Conservation (phyloP, 257 asterid genomes). For the Ophiorrhiza pumila region DNA sequence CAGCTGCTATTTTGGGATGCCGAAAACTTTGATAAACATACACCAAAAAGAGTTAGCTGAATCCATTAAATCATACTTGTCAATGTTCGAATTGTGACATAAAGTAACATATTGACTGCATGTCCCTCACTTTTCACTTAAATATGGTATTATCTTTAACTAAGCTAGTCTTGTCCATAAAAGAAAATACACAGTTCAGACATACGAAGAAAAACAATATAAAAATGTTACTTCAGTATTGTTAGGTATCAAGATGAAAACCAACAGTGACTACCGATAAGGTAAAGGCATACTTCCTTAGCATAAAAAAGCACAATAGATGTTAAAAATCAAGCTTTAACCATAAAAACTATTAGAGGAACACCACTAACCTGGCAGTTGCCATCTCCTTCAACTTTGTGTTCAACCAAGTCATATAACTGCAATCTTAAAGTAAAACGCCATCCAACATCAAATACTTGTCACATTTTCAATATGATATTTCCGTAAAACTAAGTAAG, state of each 20-base stretch:
- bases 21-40: neutral
- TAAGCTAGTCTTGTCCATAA: neutral
- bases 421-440: conserved; percentile 63
- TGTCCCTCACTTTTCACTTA: neutral
- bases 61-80: neutral
- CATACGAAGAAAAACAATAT: neutral
- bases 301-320: neutral
- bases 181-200: neutral
- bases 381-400: conserved; percentile 95
- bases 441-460: conserved; percentile 22
- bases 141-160: neutral
- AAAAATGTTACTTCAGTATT: neutral
- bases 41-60: neutral
- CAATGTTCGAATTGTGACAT: neutral
- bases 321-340: neutral
- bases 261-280: neutral
- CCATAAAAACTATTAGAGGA: conserved; percentile 3
- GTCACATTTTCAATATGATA: conserved; percentile 13
- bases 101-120: neutral
- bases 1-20: neutral
- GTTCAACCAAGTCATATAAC: conserved; percentile 78
- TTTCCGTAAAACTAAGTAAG: neutral
- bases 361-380: conserved; percentile 79
- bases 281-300: neutral
- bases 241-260: neutral